These are phyloP conservation scores for Candida loeiensis DNA, from an alignment of 805 yeast species.

Conservation along the genomic window DNA sequence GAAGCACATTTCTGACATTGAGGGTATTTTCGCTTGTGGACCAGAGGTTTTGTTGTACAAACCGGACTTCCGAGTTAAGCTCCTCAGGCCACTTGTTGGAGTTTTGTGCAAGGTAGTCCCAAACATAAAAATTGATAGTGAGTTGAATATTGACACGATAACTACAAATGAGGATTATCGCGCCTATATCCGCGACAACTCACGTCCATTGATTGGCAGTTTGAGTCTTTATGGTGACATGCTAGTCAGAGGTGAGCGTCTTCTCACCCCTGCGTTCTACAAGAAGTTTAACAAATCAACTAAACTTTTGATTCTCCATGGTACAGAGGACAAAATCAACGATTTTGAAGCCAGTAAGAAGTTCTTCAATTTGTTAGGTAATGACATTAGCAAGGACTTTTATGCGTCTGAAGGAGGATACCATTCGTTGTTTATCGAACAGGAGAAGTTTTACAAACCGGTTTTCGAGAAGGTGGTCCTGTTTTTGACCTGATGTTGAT, in stretches of 20 bases:
- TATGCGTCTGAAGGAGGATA: slow-evolving; percentile 28
- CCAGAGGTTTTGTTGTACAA: slow-evolving; percentile 56
- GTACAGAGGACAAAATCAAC: slow-evolving; percentile 60
- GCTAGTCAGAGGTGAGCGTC: slow-evolving; percentile 55
- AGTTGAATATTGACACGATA: slow-evolving; percentile 50
- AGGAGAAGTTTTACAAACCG: slow-evolving; percentile 34
- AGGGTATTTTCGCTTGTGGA: slow-evolving; percentile 49
- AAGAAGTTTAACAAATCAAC: slow-evolving; percentile 34
- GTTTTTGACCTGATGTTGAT: slow-evolving; percentile 21
- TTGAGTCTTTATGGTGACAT: slow-evolving; percentile 64
- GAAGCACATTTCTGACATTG: slow-evolving; percentile 41
- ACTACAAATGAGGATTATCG: slow-evolving; percentile 48
- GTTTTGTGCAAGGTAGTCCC: slow-evolving; percentile 41
- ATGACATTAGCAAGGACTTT: slow-evolving; percentile 29
- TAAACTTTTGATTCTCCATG: slow-evolving; percentile 59
- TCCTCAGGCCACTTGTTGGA: slow-evolving; percentile 42
- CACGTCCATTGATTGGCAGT: slow-evolving; percentile 42
- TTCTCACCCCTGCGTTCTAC: slow-evolving; percentile 38
- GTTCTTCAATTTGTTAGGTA: slow-evolving; percentile 36
- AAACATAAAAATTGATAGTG: slow-evolving; percentile 50
- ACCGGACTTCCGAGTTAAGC: slow-evolving; percentile 39
- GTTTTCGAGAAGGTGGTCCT: slow-evolving; percentile 36
- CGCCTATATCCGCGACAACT: slow-evolving; percentile 39
- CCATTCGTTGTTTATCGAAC: slow-evolving; percentile 48
- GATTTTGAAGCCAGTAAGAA: slow-evolving; percentile 44